A percentile compares a stretch with the other conserved stretches of the same genome.
phyloP scores from a whole-genome alignment of 2,329 filamentous ascomycete species.

The Ceratocystis eucalypticola region DNA sequence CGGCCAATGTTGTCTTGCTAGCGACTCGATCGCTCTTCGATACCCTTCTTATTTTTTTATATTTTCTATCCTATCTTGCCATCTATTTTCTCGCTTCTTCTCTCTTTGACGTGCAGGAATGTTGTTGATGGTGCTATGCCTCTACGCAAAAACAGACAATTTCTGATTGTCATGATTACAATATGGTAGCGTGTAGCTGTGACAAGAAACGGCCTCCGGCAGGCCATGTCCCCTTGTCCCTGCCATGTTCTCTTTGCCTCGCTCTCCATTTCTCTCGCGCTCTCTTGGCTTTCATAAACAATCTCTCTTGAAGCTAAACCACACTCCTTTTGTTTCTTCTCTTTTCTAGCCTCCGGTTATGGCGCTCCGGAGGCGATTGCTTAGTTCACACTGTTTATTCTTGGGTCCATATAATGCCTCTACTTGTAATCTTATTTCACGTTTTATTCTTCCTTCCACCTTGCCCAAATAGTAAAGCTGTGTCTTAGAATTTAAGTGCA shows the following conservation, averaged over 20 bases:
- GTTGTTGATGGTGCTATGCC: no score
- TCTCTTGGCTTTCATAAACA: neutral
- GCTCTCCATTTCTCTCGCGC: neutral
- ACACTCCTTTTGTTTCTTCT: no score
- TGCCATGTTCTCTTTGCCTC: neutral
- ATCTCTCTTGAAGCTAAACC: neutral
- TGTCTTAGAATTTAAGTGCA: neutral
- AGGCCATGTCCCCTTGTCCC: neutral
- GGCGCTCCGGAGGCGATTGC: neutral
- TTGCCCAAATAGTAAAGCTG: neutral
- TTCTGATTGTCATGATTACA: neutral
- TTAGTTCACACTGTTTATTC: neutral
- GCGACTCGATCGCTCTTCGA: conserved; percentile 16
- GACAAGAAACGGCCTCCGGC: neutral
- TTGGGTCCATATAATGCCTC: neutral
- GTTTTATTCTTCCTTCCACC: neutral
- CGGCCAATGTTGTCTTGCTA: neutral
- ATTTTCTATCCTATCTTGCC: neutral
- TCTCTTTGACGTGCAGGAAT: neutral
- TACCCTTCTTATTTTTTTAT: conserved; percentile 16
- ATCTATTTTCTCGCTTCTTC: neutral
- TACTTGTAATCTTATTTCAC: neutral
- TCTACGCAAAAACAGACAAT: neutral
- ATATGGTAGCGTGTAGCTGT: neutral
- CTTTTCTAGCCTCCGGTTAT: no score